phyloP scores from a whole-genome alignment of 1,284 basidiomycete species.

The Ganoderma multipileum region DNA sequence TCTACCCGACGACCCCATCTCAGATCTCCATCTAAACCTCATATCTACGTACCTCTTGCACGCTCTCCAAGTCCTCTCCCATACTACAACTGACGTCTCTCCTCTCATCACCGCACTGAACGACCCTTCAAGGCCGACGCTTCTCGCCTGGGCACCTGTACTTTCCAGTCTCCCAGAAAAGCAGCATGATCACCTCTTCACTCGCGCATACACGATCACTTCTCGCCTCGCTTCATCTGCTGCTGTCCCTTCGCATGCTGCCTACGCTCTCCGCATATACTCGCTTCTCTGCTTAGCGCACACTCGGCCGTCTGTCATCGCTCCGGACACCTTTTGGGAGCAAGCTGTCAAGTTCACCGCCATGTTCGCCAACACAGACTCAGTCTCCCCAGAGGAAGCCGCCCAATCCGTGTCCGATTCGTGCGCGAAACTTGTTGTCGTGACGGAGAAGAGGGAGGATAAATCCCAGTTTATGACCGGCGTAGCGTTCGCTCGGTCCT shows the following conservation, averaged over 20 bases:
- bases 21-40: slow-evolving; percentile 56
- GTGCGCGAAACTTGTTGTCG: slow-evolving; percentile 48
- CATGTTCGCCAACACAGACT: slow-evolving; percentile 48
- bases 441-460: slow-evolving; percentile 47
- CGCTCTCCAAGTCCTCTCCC: slow-evolving; percentile 49
- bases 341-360: slow-evolving; percentile 63
- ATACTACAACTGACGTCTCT: slow-evolving; percentile 33
- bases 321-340: slow-evolving; percentile 64
- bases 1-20: slow-evolving; percentile 41
- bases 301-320: slow-evolving; percentile 40
- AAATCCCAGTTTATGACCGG: slow-evolving; percentile 49
- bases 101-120: slow-evolving; percentile 46
- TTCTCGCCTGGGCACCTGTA: slow-evolving; percentile 60
- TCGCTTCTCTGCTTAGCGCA: slow-evolving; percentile 40
- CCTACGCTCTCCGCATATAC: slow-evolving; percentile 51
- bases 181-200: slow-evolving; percentile 62
- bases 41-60: slow-evolving; percentile 66
- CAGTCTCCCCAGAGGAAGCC: slow-evolving; percentile 35
- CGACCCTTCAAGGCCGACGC: slow-evolving; percentile 46
- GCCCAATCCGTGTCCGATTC: slow-evolving; percentile 48
- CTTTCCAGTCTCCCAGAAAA: slow-evolving; percentile 54
- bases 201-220: slow-evolving; percentile 60
- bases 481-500: slow-evolving; percentile 62
- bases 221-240: slow-evolving; percentile 50
- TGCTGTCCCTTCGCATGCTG: slow-evolving; percentile 31